Evolutionary conservation across 2,329 filamentous ascomycete species (phyloP), one percentile per base, ranked within the genome.

Genomic region (Aspergillus sojae): DNA sequence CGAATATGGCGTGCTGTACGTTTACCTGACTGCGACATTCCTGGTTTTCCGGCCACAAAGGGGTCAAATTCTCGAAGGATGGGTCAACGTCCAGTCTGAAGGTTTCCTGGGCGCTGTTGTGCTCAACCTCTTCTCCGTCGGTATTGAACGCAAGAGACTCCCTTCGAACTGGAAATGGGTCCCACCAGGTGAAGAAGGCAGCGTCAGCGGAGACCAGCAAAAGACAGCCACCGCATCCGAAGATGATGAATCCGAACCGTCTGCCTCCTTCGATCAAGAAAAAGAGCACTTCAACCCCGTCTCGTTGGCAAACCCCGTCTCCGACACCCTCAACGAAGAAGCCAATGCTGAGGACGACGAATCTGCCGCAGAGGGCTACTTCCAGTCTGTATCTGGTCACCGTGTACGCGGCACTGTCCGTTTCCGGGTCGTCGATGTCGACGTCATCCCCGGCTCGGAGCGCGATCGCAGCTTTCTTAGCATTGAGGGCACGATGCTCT

Each of bases 51-150:
- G 90, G 36, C 94, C 95, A 0, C 83, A 85, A 59, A 86, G 87
- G 53, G 91, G 92, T 41, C 87, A 89, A 10, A 88, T 86, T 78
- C 85, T 98, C 74, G 89, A 94, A 68, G 95, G 93, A 12, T 89
- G 85, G 69, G 86, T 97, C 61, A 95, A 94, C 72, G 83, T 97
- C 34, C 92, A 96, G 75, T 94, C 91, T 55, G 92, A 95, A 70
- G 93, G 92, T 7, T 93, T 97, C 74, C 85, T 99, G 7, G 94
- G 94, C 23, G 86, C 97, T 3, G 88, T 96, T 12, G 95, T 93
- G 76, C 94, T 93, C 80, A 94, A 94, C 77, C 88, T 93, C 68
- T 98, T 98, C 84, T 96, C 95, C 70, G 92, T 94, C 1, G 92
- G 90, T 50, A 91, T 99, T 64, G 91, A 94, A 71, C 85, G 89